Percentiles rank a stretch among this genome's conserved stretches.
Conservation (phyloP, 352 stramenopile species). For the Plasmopara viticola region DNA sequence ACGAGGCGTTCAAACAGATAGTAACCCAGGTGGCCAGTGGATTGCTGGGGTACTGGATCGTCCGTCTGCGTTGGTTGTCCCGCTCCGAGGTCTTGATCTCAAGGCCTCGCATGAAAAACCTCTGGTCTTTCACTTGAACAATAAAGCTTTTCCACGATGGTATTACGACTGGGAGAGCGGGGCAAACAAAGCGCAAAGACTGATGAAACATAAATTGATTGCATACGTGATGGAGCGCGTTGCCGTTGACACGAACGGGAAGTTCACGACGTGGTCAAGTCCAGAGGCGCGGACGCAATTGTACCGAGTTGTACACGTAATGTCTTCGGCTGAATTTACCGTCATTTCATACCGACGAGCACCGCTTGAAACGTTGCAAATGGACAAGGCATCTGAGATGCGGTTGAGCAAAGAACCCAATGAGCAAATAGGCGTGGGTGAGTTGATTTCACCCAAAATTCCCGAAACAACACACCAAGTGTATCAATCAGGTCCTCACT, state of each 20-base stretch:
- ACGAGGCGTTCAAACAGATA: slow-evolving; percentile 35
- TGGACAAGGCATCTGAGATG: slow-evolving; percentile 3
- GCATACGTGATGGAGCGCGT: slow-evolving; percentile 46
- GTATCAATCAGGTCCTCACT: not conserved
- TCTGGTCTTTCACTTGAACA: slow-evolving; percentile 51
- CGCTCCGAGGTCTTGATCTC: slow-evolving; percentile 4
- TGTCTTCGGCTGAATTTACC: slow-evolving; percentile 55
- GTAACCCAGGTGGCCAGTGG: slow-evolving; percentile 53
- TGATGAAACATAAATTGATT: slow-evolving; percentile 63
- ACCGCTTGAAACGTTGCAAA: slow-evolving; percentile 22
- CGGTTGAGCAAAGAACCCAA: slow-evolving; percentile 5
- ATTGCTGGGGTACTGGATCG: slow-evolving; percentile 46
- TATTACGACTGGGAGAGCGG: slow-evolving; percentile 76
- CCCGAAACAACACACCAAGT: not conserved
- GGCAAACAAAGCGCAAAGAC: slow-evolving; percentile 58
- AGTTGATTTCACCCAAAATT: slow-evolving; percentile 3
- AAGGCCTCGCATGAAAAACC: slow-evolving; percentile 16
- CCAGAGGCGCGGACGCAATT: slow-evolving; percentile 19
- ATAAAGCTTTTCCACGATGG: slow-evolving; percentile 40
- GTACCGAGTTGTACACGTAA: slow-evolving; percentile 42
- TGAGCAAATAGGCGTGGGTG: slow-evolving; percentile 3
- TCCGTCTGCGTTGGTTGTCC: slow-evolving; percentile 24
- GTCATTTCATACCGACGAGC: slow-evolving; percentile 70
- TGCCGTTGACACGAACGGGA: slow-evolving; percentile 31
- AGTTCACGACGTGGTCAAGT: slow-evolving; percentile 20